phyloP scores from a whole-genome alignment of 1,284 basidiomycete genomes.

The Singerocomus inundabilis region DNA sequence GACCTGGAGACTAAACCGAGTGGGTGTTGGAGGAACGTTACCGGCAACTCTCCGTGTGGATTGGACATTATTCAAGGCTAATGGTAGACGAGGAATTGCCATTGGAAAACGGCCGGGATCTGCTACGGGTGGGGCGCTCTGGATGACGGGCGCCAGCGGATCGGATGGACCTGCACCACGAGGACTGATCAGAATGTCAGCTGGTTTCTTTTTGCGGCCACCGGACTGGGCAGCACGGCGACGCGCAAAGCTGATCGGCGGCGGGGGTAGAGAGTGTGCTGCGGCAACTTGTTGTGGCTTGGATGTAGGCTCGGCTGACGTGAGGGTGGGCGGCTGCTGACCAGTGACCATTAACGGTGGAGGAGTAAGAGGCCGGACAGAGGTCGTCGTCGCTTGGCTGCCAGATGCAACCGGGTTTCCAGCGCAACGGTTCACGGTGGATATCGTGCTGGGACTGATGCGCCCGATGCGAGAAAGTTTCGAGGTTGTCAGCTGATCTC shows the following conservation, averaged over 20 bases:
- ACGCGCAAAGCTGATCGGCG: slow-evolving; percentile 70
- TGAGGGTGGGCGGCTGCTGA: slow-evolving; percentile 23
- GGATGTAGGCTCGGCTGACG: slow-evolving; percentile 16
- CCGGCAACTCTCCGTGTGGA: slow-evolving; percentile 47
- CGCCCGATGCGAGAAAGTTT: slow-evolving; percentile 30
- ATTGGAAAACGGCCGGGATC: slow-evolving; percentile 50
- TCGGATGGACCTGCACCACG: slow-evolving; percentile 53
- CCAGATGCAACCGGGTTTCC: slow-evolving; percentile 25
- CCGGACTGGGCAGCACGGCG: slow-evolving; percentile 64
- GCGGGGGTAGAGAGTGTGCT: slow-evolving; percentile 49
- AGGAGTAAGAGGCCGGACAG: slow-evolving; percentile 25
- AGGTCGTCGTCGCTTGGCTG: slow-evolving; percentile 20
- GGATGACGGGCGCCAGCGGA: slow-evolving; percentile 61
- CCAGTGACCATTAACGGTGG: slow-evolving; percentile 28
- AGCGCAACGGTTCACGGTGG: slow-evolving; percentile 27
- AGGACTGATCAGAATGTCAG: slow-evolving; percentile 74
- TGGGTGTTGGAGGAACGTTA: slow-evolving; percentile 72
- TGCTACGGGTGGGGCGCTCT: slow-evolving; percentile 68
- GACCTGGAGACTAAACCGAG: slow-evolving; percentile 54
- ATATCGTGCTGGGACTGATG: slow-evolving; percentile 39
- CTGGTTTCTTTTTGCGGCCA: slow-evolving; percentile 63
- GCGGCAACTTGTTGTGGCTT: slow-evolving; percentile 18
- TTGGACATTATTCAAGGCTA: slow-evolving; percentile 44
- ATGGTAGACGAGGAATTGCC: slow-evolving; percentile 65
- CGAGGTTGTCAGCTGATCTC: slow-evolving; percentile 30